These are phyloP conservation scores for Nepenthes alata DNA, from an alignment of 179 eudicot genomes.

Conservation along the genomic window DNA sequence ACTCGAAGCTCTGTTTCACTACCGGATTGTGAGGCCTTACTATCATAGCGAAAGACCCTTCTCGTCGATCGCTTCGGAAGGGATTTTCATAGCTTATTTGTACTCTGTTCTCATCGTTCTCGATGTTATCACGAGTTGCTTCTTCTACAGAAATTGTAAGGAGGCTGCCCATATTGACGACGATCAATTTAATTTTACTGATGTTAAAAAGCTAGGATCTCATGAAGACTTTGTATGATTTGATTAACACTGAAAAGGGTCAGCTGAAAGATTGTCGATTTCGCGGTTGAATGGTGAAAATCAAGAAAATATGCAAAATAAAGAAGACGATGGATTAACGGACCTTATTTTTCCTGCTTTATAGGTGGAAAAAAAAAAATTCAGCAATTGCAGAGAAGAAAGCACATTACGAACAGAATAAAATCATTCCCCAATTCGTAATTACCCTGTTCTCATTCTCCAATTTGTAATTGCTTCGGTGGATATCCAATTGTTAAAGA, in stretches of 20 bases:
- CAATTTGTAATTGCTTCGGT: background rate
- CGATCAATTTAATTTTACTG: background rate
- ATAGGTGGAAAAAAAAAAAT: no score
- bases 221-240: constrained; percentile 2
- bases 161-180: background rate
- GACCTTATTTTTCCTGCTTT: no score
- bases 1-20: constrained; percentile 60
- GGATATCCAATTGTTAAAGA: background rate
- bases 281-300: no score
- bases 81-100: constrained; percentile 54
- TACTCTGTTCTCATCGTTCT: constrained; percentile 50
- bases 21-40: constrained; percentile 32
- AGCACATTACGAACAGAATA: no score
- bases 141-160: constrained; percentile 51
- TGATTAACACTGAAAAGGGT: background rate
- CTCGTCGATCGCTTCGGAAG: constrained; percentile 34
- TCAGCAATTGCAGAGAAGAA: no score
- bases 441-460: no score
- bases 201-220: constrained; percentile 1
- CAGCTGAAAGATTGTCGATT: no score
- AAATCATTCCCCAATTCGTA: no score
- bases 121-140: constrained; percentile 48
- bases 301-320: no score
- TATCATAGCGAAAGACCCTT: background rate
- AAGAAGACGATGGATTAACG: no score